Evolutionary conservation across 345 rosid genomes (phyloP), one percentile per base, ranked within the genome.

Genomic region (Boechera stricta): DNA sequence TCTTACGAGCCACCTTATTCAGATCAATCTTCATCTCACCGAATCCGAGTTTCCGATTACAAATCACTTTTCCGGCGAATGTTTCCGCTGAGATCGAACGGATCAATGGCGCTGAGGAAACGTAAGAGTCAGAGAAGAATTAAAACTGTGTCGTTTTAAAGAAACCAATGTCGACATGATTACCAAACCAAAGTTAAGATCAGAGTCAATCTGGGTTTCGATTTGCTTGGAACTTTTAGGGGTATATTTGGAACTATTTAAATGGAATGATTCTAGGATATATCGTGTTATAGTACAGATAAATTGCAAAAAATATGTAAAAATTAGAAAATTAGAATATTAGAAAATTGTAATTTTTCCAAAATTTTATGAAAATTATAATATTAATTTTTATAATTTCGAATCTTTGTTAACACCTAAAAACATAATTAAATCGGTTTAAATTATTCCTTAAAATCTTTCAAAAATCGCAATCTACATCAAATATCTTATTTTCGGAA

Each of bases 21-120:
- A 91, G 85, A 85, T 91, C 73, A 82, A 91, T 89, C 88, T 57
- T 85, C 98, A 94, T 90, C 82, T 79, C 56, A 13, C 53, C 18
- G 71, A 35, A 24, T 6, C 55, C 13, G 69, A 74, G 52, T 59
- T 62, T 39, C 65, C 29, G 7, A 75, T 75, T 28, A 2, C 3
- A 28, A 28, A 28, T 28, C 29, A 47, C 38, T 73, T 71, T 31
- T 49, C 79, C 77, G 55, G 63, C 48, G 38, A 64, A 28, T 2
- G 29, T 28, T 28, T 28, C 44, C 10, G 51, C 56, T 57, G 72
- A 41, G 65, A 69, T 55, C 67, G 29, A 48, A 39, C 44, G 35
- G 44, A 44, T 49, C 72, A 47, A 72, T 54, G 39, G 72, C 69
- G 29, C 26, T 29, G 51, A 70, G 38, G 41, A 45, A 68, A 61